phyloP scores from a whole-genome alignment of 306 rosid species.

The Oemleria cerasiformis region DNA sequence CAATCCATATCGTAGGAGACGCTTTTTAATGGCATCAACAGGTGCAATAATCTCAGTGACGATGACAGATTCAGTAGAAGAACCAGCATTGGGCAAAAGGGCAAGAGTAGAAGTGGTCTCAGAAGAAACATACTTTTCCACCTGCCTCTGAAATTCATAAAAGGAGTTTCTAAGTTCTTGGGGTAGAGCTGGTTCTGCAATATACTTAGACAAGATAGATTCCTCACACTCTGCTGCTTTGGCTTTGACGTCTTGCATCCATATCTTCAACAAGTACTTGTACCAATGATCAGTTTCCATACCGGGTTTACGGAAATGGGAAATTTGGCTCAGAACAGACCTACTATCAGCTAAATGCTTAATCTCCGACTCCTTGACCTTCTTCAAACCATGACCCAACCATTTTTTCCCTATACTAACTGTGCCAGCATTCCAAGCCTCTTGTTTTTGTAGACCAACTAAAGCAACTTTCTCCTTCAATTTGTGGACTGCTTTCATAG shows the following conservation, averaged over 20 bases:
- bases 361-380: conserved; percentile 89
- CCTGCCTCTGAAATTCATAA: conserved; percentile 57
- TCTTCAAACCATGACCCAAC: conserved; percentile 87
- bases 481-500: conserved; percentile 79
- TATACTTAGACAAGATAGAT: conserved; percentile 52
- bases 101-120: conserved; percentile 65
- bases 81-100: conserved; percentile 54
- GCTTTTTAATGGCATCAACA: conserved; percentile 47
- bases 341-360: conserved; percentile 58
- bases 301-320: conserved; percentile 69
- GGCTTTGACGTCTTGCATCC: conserved; percentile 71
- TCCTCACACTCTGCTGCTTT: conserved; percentile 59
- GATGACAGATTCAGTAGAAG: conserved; percentile 36
- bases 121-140: conserved; percentile 60
- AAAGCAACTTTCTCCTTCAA: conserved; percentile 73
- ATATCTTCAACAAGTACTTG: conserved; percentile 65
- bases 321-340: conserved; percentile 56
- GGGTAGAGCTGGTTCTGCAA: conserved; percentile 76
- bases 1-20: conserved; percentile 70
- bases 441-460: conserved; percentile 67
- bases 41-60: conserved; percentile 74
- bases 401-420: conserved; percentile 81
- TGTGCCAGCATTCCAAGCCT: conserved; percentile 71
- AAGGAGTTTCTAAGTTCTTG: conserved; percentile 61
- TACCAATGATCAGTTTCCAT: conserved; percentile 99